Conservation (phyloP, 108 stramenopile species). For the Pseudonitzschia pungens region DNA sequence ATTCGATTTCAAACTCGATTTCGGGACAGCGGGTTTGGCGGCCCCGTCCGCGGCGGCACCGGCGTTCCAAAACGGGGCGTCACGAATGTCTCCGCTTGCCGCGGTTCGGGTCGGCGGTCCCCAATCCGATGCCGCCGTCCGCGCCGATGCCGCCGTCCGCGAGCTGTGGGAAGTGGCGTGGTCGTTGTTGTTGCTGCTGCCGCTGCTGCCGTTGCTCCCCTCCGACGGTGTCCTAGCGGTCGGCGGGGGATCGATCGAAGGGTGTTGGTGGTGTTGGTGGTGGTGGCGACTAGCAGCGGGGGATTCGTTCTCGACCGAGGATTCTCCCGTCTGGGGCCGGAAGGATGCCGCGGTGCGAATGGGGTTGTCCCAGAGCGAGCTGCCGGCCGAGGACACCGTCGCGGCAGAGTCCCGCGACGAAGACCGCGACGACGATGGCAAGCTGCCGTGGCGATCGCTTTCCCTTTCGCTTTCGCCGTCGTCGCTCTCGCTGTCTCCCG, state of each 20-base stretch:
- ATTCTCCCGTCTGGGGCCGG: not conserved
- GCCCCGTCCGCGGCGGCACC: not conserved
- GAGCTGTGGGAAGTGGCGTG: not conserved
- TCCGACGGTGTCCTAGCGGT: too few species aligned
- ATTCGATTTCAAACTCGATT: too few species aligned
- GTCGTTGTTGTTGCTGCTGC: not conserved
- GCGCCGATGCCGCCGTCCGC: not conserved
- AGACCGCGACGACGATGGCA: too few species aligned
- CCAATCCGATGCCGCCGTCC: not conserved
- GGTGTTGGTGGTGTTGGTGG: too few species aligned
- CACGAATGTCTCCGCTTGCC: too few species aligned
- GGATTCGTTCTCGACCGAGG: not conserved
- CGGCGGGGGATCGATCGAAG: not conserved
- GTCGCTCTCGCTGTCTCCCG: too few species aligned
- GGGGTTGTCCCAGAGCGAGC: not conserved
- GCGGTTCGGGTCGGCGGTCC: not conserved
- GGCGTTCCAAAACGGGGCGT: too few species aligned
- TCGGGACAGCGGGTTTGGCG: not conserved
- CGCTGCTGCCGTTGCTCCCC: not conserved
- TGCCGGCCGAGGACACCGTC: not conserved
- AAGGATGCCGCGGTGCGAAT: not conserved
- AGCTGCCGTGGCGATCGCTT: too few species aligned
- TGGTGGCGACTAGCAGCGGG: too few species aligned
- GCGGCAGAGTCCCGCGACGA: not conserved
- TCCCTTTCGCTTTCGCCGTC: too few species aligned